Conservation (phyloP, 768 basidiomycete species). For the Pleurotus giganteus region DNA sequence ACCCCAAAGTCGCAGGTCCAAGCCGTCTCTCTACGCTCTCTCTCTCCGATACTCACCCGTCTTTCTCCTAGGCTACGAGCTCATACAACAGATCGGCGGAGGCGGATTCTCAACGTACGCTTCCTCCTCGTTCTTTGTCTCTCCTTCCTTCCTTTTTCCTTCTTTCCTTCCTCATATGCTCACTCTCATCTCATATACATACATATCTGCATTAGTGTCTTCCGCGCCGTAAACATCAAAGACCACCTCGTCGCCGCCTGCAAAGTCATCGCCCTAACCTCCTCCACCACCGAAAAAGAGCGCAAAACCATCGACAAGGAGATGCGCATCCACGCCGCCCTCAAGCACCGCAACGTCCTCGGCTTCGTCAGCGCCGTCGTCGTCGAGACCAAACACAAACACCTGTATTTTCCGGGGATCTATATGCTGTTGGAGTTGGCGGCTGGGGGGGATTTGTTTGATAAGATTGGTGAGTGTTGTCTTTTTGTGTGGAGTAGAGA, state of each 20-base stretch:
- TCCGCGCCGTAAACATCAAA: constrained; percentile 70
- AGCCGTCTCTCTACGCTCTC: neutral
- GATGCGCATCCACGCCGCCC: constrained; percentile 79
- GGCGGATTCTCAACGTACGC: constrained; percentile 85
- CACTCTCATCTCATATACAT: neutral
- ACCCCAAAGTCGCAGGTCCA: constrained; percentile 38
- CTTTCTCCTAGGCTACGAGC: constrained; percentile 52
- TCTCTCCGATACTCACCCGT: neutral
- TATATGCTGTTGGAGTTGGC: constrained; percentile 95
- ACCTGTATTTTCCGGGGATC: constrained; percentile 70
- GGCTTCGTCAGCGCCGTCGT: constrained; percentile 79
- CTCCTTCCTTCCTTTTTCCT: constrained; percentile 4
- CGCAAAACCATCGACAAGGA: constrained; percentile 88
- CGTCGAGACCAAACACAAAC: constrained; percentile 60
- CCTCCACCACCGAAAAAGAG: constrained; percentile 60
- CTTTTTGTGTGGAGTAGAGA: neutral
- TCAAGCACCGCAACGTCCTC: constrained; percentile 80
- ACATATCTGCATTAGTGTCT: constrained; percentile 66
- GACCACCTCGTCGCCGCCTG: constrained; percentile 78
- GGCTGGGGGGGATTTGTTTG: constrained; percentile 92
- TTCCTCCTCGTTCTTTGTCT: too few relatives aligned
- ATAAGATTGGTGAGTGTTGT: constrained; percentile 83
- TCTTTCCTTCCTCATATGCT: neutral
- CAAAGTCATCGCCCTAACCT: constrained; percentile 72
- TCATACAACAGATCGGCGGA: constrained; percentile 78